phyloP scores from a whole-genome alignment of 495 filamentous ascomycete species.

The Aspergillus conjunctus region DNA sequence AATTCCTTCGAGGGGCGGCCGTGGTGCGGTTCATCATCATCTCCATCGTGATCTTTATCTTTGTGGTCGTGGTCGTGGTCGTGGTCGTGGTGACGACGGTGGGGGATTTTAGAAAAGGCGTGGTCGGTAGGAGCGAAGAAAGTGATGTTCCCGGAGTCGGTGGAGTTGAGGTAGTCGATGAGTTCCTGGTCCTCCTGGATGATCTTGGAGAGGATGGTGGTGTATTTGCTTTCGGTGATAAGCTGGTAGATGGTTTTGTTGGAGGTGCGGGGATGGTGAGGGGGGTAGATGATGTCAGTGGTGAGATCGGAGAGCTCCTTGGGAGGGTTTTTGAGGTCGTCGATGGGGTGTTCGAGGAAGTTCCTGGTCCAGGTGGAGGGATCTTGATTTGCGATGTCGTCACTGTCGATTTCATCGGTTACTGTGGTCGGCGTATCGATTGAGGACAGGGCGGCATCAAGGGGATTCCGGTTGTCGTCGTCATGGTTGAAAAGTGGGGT shows the following conservation, averaged over 20 bases:
- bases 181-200: conserved; percentile 71
- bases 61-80: neutral
- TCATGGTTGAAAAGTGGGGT: neutral
- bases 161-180: conserved; percentile 68
- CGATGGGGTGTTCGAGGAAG: conserved; percentile 11
- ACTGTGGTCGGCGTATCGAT: neutral
- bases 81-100: conserved; percentile 7
- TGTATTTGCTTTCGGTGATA: conserved; percentile 72
- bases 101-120: conserved; percentile 69
- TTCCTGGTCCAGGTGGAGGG: conserved; percentile 7
- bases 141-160: conserved; percentile 64
- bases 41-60: neutral
- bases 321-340: conserved; percentile 15
- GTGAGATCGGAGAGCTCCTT: conserved; percentile 1
- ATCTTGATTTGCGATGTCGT: neutral
- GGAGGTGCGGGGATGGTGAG: conserved; percentile 32
- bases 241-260: conserved; percentile 78
- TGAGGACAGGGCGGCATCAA: neutral
- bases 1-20: conserved; percentile 59
- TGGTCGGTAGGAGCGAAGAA: conserved; percentile 77
- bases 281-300: conserved; percentile 9
- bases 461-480: neutral
- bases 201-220: conserved; percentile 70
- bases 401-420: neutral
- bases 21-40: conserved; percentile 35